Evolutionary conservation across 1,139 yeast species (phyloP).

Genomic region (Suhomyces atakaporum): DNA sequence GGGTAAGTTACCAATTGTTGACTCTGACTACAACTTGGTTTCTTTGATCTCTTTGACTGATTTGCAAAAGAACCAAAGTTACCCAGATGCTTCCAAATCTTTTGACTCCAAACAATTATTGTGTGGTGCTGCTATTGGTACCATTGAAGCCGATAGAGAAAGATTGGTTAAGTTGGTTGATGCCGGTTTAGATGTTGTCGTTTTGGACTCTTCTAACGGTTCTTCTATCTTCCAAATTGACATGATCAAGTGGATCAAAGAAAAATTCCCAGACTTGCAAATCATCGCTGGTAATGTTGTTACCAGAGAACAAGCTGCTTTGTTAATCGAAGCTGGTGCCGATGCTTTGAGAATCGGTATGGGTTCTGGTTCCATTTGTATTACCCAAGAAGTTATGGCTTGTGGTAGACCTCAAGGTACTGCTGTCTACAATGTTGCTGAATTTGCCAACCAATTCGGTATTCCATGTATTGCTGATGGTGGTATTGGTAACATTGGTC

Average conservation of each 20-base stretch:
- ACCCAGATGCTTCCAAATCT: conserved; percentile 94
- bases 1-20: conserved; percentile 96
- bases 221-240: conserved; percentile 92
- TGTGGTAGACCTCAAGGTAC: conserved; percentile 99
- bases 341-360: conserved; percentile 98
- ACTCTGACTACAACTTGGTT: conserved; percentile 70
- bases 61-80: conserved; percentile 91
- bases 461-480: conserved; percentile 99
- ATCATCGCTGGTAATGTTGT: conserved; percentile 98
- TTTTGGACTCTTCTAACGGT: conserved; percentile 96
- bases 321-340: conserved; percentile 92
- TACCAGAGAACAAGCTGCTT: conserved; percentile 98
- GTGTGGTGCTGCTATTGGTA: conserved; percentile 99
- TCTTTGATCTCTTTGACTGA: conserved; percentile 94
- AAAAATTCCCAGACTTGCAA: conserved; percentile 74
- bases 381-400: conserved; percentile 99
- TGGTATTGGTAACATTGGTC: conserved; percentile 99
- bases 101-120: conserved; percentile 90
- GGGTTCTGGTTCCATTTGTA: conserved; percentile 99
- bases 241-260: conserved; percentile 90
- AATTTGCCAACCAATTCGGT: conserved; percentile 86
- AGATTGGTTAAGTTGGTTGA: conserved; percentile 84
- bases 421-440: conserved; percentile 85
- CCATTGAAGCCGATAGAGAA: conserved; percentile 82
- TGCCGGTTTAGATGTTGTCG: conserved; percentile 97